phyloP scores from a whole-genome alignment of 495 filamentous ascomycete genomes.

The Darksidea phi region DNA sequence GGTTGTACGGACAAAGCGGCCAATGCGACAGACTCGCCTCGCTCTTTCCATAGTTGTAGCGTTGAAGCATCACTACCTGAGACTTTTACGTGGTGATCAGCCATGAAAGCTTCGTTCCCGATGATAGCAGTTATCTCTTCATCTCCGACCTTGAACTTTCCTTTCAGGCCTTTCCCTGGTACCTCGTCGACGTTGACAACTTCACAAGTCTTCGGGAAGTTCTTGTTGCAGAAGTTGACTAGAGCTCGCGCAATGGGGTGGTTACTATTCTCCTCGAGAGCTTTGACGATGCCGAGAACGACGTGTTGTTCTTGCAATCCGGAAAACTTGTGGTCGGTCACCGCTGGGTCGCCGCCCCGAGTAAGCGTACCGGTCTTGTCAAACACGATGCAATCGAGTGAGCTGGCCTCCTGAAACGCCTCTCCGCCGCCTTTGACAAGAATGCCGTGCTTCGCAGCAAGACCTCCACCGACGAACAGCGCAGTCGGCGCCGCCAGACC shows the following conservation, averaged over 20 bases:
- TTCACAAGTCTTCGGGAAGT: constrained; percentile 34
- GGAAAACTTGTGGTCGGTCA: constrained; percentile 68
- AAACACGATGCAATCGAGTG: constrained; percentile 83
- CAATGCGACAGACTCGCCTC: constrained; percentile 42
- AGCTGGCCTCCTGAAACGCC: constrained; percentile 90
- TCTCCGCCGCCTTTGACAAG: constrained; percentile 94
- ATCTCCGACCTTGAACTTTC: constrained; percentile 54
- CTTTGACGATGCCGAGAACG: constrained; percentile 57
- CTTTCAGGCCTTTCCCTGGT: constrained; percentile 78
- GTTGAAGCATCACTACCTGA: constrained; percentile 3
- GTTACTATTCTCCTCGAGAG: constrained; percentile 76
- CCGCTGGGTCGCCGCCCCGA: constrained; percentile 72
- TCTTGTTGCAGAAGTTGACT: constrained; percentile 60
- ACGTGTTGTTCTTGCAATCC: constrained; percentile 43
- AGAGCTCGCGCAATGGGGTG: constrained; percentile 87
- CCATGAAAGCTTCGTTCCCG: constrained; percentile 78
- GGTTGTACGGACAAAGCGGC: constrained; percentile 20
- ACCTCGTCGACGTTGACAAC: constrained; percentile 66
- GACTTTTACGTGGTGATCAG: constrained; percentile 38
- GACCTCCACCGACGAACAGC: constrained; percentile 83
- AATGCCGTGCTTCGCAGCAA: constrained; percentile 86
- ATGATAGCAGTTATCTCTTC: constrained; percentile 74
- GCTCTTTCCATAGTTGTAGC: constrained; percentile 39
- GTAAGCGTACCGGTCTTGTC: constrained; percentile 97
- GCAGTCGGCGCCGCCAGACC: constrained; percentile 91